Evolutionary conservation across 139 green algal species (phyloP).

Genomic region (Chloropicon primus): DNA sequence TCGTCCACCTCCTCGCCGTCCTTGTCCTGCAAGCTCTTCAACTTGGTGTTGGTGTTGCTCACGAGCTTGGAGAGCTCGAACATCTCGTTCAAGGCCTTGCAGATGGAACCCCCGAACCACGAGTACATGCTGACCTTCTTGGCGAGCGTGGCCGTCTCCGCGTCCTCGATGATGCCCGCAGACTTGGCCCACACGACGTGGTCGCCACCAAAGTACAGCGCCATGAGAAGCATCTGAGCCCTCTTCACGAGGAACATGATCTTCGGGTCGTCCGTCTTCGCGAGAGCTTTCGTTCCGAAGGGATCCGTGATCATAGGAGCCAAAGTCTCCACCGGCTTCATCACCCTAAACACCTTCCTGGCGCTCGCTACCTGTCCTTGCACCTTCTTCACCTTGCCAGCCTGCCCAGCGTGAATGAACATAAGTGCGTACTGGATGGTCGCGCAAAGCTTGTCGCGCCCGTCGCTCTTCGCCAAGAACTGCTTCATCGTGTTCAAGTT

Average conservation of each 20-base stretch:
- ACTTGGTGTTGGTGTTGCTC: background rate
- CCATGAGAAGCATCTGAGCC: constrained; percentile 67
- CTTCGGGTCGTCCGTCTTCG: constrained; percentile 19
- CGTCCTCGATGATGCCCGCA: constrained; percentile 64
- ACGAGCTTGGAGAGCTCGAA: background rate
- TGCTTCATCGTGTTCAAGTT: constrained; percentile 49
- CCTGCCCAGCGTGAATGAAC: constrained; percentile 67
- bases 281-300: background rate
- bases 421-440: constrained; percentile 80
- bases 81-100: constrained; percentile 7
- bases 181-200: constrained; percentile 81
- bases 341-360: constrained; percentile 77
- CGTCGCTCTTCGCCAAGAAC: constrained; percentile 78
- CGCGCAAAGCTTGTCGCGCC: constrained; percentile 84
- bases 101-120: constrained; percentile 38
- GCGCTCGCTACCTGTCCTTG: constrained; percentile 71
- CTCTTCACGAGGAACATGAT: background rate
- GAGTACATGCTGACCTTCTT: constrained; percentile 54
- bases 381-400: constrained; percentile 73
- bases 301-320: constrained; percentile 2
- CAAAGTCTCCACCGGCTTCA: constrained; percentile 34
- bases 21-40: background rate
- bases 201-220: constrained; percentile 83
- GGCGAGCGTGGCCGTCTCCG: constrained; percentile 35
- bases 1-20: background rate